These are phyloP conservation scores for Agapanthus africanus DNA, from an alignment of 106 monocot genomes.

Conservation along the genomic window DNA sequence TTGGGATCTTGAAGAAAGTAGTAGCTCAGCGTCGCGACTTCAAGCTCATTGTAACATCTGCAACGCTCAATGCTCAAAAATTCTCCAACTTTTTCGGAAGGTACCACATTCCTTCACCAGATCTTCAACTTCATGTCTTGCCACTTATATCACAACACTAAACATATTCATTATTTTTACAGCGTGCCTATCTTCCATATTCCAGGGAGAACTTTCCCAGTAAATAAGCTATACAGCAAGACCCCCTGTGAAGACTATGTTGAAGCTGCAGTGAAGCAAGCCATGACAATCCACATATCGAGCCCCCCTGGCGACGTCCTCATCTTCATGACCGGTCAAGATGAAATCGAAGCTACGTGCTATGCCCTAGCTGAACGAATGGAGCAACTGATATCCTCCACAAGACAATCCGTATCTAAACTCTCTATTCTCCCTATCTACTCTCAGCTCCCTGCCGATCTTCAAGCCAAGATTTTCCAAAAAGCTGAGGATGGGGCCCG, in stretches of 20 bases:
- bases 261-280: slow-evolving; percentile 96
- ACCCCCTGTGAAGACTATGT: slow-evolving; percentile 97
- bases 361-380: slow-evolving; percentile 89
- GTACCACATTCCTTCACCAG: slow-evolving; percentile 18
- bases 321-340: slow-evolving; percentile 96
- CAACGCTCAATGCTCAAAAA: slow-evolving; percentile 88
- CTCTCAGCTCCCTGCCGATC: slow-evolving; percentile 90
- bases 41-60: slow-evolving; percentile 97
- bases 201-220: slow-evolving; percentile 94
- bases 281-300: slow-evolving; percentile 86
- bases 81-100: slow-evolving; percentile 95
- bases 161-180: slow-evolving; percentile 5
- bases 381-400: slow-evolving; percentile 74
- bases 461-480: slow-evolving; percentile 93
- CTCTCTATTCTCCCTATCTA: slow-evolving; percentile 90
- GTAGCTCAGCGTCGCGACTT: slow-evolving; percentile 89
- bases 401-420: slow-evolving; percentile 62
- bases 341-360: slow-evolving; percentile 94
- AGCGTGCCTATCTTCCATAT: slow-evolving; percentile 88
- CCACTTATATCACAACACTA: too few relatives aligned
- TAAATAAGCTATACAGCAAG: slow-evolving; percentile 80
- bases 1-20: slow-evolving; percentile 94
- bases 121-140: background rate
- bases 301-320: slow-evolving; percentile 91
- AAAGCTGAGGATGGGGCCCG: slow-evolving; percentile 96